Evolutionary conservation across 352 stramenopile genomes (phyloP).

Genomic region (Aphanomyces invadans): DNA sequence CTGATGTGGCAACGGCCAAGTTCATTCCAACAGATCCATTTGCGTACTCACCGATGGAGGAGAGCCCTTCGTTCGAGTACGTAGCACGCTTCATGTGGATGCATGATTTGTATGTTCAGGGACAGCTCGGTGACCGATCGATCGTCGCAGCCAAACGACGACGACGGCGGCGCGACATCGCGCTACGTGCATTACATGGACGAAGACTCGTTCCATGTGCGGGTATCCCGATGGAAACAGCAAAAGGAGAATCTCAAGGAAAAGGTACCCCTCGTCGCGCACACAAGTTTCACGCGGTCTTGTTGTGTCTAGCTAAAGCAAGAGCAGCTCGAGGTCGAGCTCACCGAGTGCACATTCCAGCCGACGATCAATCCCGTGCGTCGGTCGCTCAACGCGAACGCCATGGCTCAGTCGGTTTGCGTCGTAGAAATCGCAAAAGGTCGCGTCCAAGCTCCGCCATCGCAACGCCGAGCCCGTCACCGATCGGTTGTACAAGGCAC

Average conservation of each 20-base stretch:
- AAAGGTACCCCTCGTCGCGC: too few relatives aligned
- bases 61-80: background rate
- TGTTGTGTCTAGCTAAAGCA: conserved; percentile 46
- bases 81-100: background rate
- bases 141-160: background rate
- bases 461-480: conserved; percentile 38
- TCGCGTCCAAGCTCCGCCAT: conserved; percentile 25
- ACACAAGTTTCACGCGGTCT: background rate
- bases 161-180: background rate
- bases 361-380: conserved; percentile 50
- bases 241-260: conserved; percentile 69
- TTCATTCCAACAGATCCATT: background rate
- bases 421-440: conserved; percentile 18
- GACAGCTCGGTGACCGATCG: background rate
- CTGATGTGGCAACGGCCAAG: background rate
- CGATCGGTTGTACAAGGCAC: conserved; percentile 46
- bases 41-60: background rate
- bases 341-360: conserved; percentile 70
- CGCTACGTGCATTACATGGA: conserved; percentile 20
- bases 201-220: conserved; percentile 46
- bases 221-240: conserved; percentile 67
- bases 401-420: too few relatives aligned
- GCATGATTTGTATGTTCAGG: background rate
- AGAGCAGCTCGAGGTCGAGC: conserved; percentile 58
- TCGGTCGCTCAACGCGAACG: too few relatives aligned